Base-by-base conservation (phyloP, 2,329 filamentous ascomycete species). In the Penicillium sp. region DNA sequence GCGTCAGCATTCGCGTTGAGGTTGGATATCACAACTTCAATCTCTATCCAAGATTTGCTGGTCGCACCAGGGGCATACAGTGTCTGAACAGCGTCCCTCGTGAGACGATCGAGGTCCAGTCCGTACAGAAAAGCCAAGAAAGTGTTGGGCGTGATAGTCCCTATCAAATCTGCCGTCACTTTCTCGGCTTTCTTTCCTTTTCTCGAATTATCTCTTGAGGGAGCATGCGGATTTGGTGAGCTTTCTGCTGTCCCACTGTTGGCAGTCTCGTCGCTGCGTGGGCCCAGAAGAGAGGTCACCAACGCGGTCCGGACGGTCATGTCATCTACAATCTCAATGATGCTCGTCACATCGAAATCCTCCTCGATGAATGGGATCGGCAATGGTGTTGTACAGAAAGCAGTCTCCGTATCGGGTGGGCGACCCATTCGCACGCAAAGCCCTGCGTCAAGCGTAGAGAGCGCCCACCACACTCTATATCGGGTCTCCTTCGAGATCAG, bases 391-490 rank as follows among this genome's bases (percentile, higher is more conserved):
- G 67, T 73, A 57, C 68, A 72, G 47, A 71, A 70, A 1, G 64
- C 61, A 13, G 66, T 60, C n/a, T 56, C 57, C 27, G 66, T 64
- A 53, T 60, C 66, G n/a, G 64, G 66, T 4, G 70, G 68, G 36
- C 72, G 66, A 29, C 72, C 72, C 28, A 69, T 72, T 60, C 73
- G 69, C 51, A 68, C 63, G 46, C 64, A 69, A 9, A 74, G 60
- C 25, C 64, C 60, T 27, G 66, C 66, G 54, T 74, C 72, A 9
- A 74, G 57, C 29, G 63, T 56, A 37, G 71, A 70, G 3, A 74
- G 50, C 12, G 70, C 66, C 68, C 70, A 73, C 72, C 72, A 75
- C 5, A 73, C 64, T 12, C 69, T 62, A 50, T 72, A 72, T 12
- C 71, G 66, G 42, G 65, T 65, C 53, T 73, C 70, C 48, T 70